Percentiles rank a stretch among this genome's conserved stretches.
phyloP scores from a whole-genome alignment of 1,284 basidiomycete genomes.

The Chalciporus sp. region DNA sequence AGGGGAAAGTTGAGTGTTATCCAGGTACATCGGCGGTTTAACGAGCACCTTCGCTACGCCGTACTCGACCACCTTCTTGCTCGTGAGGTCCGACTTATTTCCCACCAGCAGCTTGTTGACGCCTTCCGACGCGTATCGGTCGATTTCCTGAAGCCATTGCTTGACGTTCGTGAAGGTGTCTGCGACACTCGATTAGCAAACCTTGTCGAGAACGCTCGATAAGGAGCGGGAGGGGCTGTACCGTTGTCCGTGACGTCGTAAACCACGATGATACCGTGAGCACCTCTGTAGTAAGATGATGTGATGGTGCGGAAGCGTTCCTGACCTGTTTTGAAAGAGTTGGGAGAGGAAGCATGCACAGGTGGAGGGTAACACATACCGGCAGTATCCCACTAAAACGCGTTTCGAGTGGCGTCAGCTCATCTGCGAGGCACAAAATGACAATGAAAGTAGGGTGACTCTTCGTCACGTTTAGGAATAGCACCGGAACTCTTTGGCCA shows the following conservation, averaged over 20 bases:
- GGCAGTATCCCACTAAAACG: constrained; percentile 87
- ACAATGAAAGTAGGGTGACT: background rate
- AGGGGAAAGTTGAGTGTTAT: constrained; percentile 7
- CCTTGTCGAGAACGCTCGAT: constrained; percentile 1
- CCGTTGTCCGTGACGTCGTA: constrained; percentile 99
- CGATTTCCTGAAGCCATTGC: constrained; percentile 99
- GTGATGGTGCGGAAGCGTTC: constrained; percentile 98
- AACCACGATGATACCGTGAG: constrained; percentile 97
- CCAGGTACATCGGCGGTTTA: background rate
- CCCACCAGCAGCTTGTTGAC: constrained; percentile 98
- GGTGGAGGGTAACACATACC: constrained; percentile 43
- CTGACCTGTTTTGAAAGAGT: constrained; percentile 59
- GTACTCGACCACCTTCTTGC: constrained; percentile 99
- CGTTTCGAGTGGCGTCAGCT: constrained; percentile 15
- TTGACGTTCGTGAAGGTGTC: constrained; percentile 99
- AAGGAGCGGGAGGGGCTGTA: constrained; percentile 35
- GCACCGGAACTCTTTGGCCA: background rate
- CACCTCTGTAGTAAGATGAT: constrained; percentile 95
- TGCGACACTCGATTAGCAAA: constrained; percentile 33
- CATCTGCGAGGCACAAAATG: background rate
- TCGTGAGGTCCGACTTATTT: constrained; percentile 97
- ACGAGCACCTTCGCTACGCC: constrained; percentile 86
- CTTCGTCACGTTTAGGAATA: background rate
- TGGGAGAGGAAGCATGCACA: background rate
- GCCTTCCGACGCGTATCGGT: constrained; percentile 98